Evolutionary conservation across 257 asterid genomes (phyloP), one percentile per base, ranked within the genome.

Genomic region (Solanum okadae): DNA sequence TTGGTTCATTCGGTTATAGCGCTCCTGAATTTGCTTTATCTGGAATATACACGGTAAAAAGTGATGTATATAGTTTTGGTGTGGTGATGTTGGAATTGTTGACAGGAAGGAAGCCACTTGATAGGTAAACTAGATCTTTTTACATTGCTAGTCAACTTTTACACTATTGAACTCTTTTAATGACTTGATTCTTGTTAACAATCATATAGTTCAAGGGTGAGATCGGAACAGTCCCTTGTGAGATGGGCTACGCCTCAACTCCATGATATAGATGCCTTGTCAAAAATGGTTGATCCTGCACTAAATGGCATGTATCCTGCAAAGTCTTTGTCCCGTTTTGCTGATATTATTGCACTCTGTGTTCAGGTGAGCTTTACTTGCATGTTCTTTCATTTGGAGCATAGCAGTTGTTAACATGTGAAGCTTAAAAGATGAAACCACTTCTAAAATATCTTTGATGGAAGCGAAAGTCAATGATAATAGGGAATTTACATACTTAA

Each of bases 181-280:
- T 23, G 29, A 34, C 42, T 31, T 71, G 9, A 59, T 70, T 40
- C 27, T 37, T 59, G 38, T 88, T 87, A 44, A 23, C 82, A 38
- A 61, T 90, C 89, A 38, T 76, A 25, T 91, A 97, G 99, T 89
- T 96, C 99, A 90, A 91, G 99, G 88, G 91, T 63, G 89, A 94
- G 99, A 92, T 92, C 96, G 31, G 99, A 97, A 87, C 99, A 96
- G 88, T 97, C 99, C 10, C 98, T 97, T 37, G 99, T 97, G 79
- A 93, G 99, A 91, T 97, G 99, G 99, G 98, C 99, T 68, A 94
- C 98, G 86, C 98, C 99, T 85, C 99, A 97, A 87, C 98, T 96
- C 89, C 99, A 97, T 84, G 99, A 97, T 88, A 97, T 97, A 37
- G 99, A 97, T 87, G 98, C 99, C 91, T 92, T 97, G 46, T 95